Evolutionary conservation across 176 grass and related monocot genomes (phyloP), one percentile per base, ranked within the genome.

Genomic region (Pharus latifolius): DNA sequence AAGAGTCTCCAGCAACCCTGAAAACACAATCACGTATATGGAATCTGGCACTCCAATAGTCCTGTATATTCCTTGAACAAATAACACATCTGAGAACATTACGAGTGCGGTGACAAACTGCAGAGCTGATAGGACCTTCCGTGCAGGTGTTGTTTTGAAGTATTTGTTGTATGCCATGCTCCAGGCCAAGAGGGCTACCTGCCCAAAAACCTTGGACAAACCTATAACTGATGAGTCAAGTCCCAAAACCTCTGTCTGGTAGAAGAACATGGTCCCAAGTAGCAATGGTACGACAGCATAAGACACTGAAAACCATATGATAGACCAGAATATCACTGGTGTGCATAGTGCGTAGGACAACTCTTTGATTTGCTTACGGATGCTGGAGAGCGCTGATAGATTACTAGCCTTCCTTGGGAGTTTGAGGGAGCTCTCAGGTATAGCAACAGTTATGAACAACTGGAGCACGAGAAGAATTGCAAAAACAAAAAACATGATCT

Each of bases 191-290:
- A 95, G 81, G 60, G 87, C 22, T 7, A 75, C 60, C 74, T 99
- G 90, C 1, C 96, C 96, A 45, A 95, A 85, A 30, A 95, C 96
- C 82, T 88, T 99, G 18, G 96, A 95, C 57, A 99, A 57, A 54
- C 96, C 96, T 2, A 99, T 86, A 48, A 94, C 45, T 1, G 90
- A 99, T 7, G 96, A 88, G n/a, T 94, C 82, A 5, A 99, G 84
- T 31, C 64, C 85, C 41, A 99, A 73, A 26, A 94, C 82, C 63
- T 91, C 81, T 60, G 96, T 99, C 64, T 99, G 90, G 55, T 95
- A 99, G 72, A 94, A 99, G 78, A 99, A 99, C 96, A 95, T 99
- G 16, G 90, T 91, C 58, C 96, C 90, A 13, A 76, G 72, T 45
- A 95, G 74, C 76, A 91, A 86, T 22, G 96, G 96, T 75, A 90